phyloP scores from a whole-genome alignment of 345 rosid species.

The Hibiscus syriacus region DNA sequence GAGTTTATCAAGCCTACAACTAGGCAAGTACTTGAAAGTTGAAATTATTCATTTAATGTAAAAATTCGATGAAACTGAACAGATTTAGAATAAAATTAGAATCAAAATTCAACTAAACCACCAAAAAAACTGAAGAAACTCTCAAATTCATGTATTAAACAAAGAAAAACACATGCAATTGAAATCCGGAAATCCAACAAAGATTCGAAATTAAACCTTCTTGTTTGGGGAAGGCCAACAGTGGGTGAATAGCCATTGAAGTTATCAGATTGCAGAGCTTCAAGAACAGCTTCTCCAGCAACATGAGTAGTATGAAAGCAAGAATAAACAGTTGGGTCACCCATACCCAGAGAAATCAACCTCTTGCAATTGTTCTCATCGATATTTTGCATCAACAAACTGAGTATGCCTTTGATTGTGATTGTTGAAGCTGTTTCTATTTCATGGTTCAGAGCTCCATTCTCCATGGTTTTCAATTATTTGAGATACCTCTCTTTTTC shows the following conservation, averaged over 20 bases:
- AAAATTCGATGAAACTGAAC: not conserved
- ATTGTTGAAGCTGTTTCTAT: constrained; percentile 37
- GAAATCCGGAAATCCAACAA: not conserved
- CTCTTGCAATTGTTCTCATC: constrained; percentile 33
- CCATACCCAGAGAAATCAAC: constrained; percentile 76
- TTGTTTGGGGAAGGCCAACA: too few species aligned
- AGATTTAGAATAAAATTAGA: not conserved
- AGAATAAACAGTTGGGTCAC: constrained; percentile 81
- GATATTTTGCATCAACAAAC: constrained; percentile 51
- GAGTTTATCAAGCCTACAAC: too few species aligned
- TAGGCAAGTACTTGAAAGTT: not conserved
- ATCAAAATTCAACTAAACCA: not conserved
- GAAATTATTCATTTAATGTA: not conserved
- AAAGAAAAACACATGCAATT: not conserved
- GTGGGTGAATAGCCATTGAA: too few species aligned
- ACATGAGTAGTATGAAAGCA: constrained; percentile 64
- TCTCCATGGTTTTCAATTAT: constrained; percentile 1
- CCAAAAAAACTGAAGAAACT: not conserved
- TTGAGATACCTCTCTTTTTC: not conserved
- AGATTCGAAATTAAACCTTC: too few species aligned
- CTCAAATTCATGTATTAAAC: not conserved
- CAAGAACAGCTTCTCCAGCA: constrained; percentile 57
- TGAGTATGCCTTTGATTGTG: constrained; percentile 72
- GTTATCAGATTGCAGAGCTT: constrained; percentile 60
- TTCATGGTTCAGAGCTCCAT: constrained; percentile 18